Base-by-base conservation (phyloP, 495 filamentous ascomycete species). In the Lasiosphaeria ovina region DNA sequence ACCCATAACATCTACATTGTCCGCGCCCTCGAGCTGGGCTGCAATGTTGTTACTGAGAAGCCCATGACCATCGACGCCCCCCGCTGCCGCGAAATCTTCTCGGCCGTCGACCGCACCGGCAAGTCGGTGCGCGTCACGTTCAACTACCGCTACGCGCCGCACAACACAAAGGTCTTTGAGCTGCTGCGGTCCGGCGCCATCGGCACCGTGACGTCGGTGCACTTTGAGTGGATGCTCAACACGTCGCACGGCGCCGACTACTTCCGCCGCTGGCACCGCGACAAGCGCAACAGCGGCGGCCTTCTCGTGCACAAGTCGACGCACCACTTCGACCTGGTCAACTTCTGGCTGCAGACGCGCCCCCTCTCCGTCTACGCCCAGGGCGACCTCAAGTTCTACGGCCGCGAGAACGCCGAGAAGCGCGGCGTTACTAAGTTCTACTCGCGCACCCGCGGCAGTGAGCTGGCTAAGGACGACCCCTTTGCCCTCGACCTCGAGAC, bases 181-280 rank as follows among this genome's bases (percentile, higher is more conserved):
- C 49, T 86, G 4, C 62, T 85, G 10, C 71, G 68, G 14, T 68
- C 76, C 0, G 80, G 80, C 16, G 79, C 76, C 6, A 82, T 86
- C 65, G 82, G 83, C 3, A 66, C 68, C 17, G 76, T 84, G 0
- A 78, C 77, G 14, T 81, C 77, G 10, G 79, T 86, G 48, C 83
- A 84, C 64, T 84, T 86, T 59, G 81, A 85, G 63, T 85, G 82
- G 82, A 72, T 83, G 66, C 76, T 86, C 35, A 82, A 86, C 65
- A 83, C 81, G 6, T 75, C 74, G 11, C 83, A 86, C 66, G 83
- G 83, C 11, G 82, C 82, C 0, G 82, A 86, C 61, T 85, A 83
- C 69, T 84, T 84, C 70, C 81, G 82, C 33, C 81, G 83, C 14
- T 85, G 83, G 83, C 82, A 86, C 66, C 80, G 82, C 7, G 82